Evolutionary conservation across 768 basidiomycete genomes (phyloP).

Genomic region (Termitomyces sp.): DNA sequence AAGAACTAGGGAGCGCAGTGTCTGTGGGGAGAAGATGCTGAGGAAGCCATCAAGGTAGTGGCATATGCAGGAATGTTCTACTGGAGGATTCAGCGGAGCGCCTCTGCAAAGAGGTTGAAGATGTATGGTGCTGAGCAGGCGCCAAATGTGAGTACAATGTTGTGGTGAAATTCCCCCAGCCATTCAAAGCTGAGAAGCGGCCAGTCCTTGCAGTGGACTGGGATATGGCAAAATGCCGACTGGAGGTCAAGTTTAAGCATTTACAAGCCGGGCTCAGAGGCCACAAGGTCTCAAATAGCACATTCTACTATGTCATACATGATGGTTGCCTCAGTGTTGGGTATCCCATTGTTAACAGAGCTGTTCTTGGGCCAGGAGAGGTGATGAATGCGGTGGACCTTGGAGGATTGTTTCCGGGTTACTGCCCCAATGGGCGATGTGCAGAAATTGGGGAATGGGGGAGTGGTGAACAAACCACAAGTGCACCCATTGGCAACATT

Average conservation of each 20-base stretch:
- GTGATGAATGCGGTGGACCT: slow-evolving; percentile 24
- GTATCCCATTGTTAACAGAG: slow-evolving; percentile 28
- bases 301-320: slow-evolving; percentile 25
- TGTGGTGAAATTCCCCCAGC: slow-evolving; percentile 23
- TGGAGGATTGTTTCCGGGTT: slow-evolving; percentile 18
- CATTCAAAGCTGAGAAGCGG: slow-evolving; percentile 30
- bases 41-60: slow-evolving; percentile 38
- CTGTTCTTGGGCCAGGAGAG: slow-evolving; percentile 16
- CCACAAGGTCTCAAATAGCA: slow-evolving; percentile 19
- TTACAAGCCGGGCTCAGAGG: slow-evolving; percentile 21
- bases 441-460: slow-evolving; percentile 19
- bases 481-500: background rate
- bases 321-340: slow-evolving; percentile 25
- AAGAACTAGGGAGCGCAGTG: too few species aligned
- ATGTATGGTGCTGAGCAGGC: slow-evolving; percentile 32
- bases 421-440: slow-evolving; percentile 24
- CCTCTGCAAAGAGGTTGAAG: slow-evolving; percentile 37
- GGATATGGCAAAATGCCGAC: slow-evolving; percentile 35
- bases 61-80: slow-evolving; percentile 29
- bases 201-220: slow-evolving; percentile 26
- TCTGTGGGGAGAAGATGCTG: too few species aligned
- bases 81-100: slow-evolving; percentile 38
- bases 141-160: slow-evolving; percentile 30
- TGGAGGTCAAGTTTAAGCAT: slow-evolving; percentile 34
- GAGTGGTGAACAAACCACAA: slow-evolving; percentile 18